Evolutionary conservation across 108 stramenopile genomes (phyloP), one percentile per base, ranked within the genome.

Genomic region (Skeletonema potamos): DNA sequence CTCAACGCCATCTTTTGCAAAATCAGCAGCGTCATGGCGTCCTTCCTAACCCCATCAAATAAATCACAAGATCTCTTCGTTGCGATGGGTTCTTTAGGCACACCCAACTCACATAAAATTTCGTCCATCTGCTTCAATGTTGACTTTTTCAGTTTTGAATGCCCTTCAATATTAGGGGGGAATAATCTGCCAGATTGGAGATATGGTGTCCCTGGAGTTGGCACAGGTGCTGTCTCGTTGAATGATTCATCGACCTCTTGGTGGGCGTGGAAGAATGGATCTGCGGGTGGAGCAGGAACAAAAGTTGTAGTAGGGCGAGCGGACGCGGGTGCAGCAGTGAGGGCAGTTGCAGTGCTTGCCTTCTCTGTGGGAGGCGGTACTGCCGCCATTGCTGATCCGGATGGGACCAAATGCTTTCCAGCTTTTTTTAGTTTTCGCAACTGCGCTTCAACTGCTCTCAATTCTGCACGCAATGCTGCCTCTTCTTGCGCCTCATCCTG

Each of bases 21-120:
- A 8, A 89, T 84, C 28, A 96, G 58, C 41, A 94, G 74, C 11
- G 84, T 92, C 60, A 96, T 61, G 27, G 86, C 80, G 72, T 89
- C 89, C 66, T 92, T 90, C 24, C 96, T 77, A 15, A 96, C 92
- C 8, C 69, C 54, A 70, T 96, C 96, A 66, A 93, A 94, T 66
- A 92, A 59, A 74, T 96, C 96, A 43, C 91, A 90, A n/a, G 87
- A 87, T 36, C 87, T 72, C 74, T 94, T 96, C 15, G 96, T 96
- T 1, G 93, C 86, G 48, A 78, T 78, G 13, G 89, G 89, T 39
- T 82, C 70, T 15, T 74, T 33, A 4, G 88, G 84, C 4, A 96
- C 73, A 13, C 87, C 82, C 44, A 94, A 55, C 68, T 96, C 92
- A 6, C 62, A 41, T 41, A 96, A 70, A 18, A 91, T 72, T 29